Base-by-base conservation (phyloP, 2,329 filamentous ascomycete species). In the Colletotrichum phormii region DNA sequence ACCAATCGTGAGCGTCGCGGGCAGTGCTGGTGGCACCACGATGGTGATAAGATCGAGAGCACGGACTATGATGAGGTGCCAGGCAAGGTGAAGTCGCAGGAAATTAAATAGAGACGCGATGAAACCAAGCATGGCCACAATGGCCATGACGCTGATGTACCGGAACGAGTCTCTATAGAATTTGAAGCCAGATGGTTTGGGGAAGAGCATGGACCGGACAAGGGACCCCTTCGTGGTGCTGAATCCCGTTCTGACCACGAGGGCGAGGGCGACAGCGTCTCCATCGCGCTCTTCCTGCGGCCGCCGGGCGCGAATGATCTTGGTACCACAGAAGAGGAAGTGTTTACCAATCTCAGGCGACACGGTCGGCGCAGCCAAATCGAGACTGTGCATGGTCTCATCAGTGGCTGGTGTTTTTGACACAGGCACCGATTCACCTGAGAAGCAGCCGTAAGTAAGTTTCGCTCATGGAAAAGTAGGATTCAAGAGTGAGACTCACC, bases 151-250 rank as follows among this genome's bases (percentile, higher is more conserved):
- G 4, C 94, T 95, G 73, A 99, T 98, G 81, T 99, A 99, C 26
- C 95, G 91, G 84, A 99, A 99, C 0, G 96, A 98, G 81, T 99
- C 97, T 54, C 95, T 91, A 81, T 99, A 99, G 81, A 99, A 99
- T 79, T 97, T 98, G 89, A 99, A 99, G 0, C 96, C 96, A 0
- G 96, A 98, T 1, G 97, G 97, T 79, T 99, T 99, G 0, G 97
- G 97, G 80, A 99, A 99, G 49, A 99, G 89, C 96, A 99, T 99
- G 0, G 97, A 98, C 29, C 97, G 93, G 72, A 99, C 95, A 22
- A 99, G 86, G 11, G 97, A 94, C 29, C 97, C 97, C 81, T 99
- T 99, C 1, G 97, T 99, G 0, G 97, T 99, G 81, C 97, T 97
- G 84, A 99, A 99, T 1, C 97, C 97, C 2, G 95, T 99, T 74